Evolutionary conservation across 768 basidiomycete species (phyloP), one percentile per base, ranked within the genome.

Genomic region (Amanita pseudoporphyria): DNA sequence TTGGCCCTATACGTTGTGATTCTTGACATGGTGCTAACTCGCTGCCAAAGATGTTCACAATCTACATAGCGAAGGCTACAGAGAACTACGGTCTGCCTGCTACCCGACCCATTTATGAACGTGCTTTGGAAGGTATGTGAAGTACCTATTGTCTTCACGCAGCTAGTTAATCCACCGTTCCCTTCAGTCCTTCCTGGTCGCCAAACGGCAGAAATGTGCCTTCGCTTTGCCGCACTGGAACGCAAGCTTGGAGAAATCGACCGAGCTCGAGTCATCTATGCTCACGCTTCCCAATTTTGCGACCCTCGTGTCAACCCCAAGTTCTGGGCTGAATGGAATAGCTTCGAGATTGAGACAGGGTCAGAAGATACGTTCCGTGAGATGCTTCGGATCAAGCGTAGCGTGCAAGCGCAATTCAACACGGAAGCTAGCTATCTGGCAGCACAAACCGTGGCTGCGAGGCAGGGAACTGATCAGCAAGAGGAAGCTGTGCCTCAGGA

Each of bases 221-320:
- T 97, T 18, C 88, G 93, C 39, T 99, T 98, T 64, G 95, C 96
- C 3, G 78, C 81, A 30, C 79, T 99, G 58, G 96, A 99, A 65
- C 84, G 95, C 57, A 99, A 99, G 64, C 81, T 99, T 31, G 96
- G 96, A 47, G 96, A 99, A 71, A 98, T 99, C 65, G 96, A 99
- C 69, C 79, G 96, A 21, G 96, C 96, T 10, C 82, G 96, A 43
- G 87, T 93, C 1, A 87, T 98, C 56, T 98, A 95, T 57, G 95
- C 93, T 1, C 95, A 98, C 61, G 95, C 96, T 0, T 92, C 90
- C 16, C 96, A 99, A 61, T 98, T 99, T 77, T 99, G 95, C 65
- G 95, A 98, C 62, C 95, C 95, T 10, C 79, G 95, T 14, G 79
- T 87, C 54, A 81, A 87, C 62, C 84, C 92, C 31, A 81, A 83